These are phyloP conservation scores for Nannochloris sp. DNA, from an alignment of 139 green algal genomes.

Conservation along the genomic window DNA sequence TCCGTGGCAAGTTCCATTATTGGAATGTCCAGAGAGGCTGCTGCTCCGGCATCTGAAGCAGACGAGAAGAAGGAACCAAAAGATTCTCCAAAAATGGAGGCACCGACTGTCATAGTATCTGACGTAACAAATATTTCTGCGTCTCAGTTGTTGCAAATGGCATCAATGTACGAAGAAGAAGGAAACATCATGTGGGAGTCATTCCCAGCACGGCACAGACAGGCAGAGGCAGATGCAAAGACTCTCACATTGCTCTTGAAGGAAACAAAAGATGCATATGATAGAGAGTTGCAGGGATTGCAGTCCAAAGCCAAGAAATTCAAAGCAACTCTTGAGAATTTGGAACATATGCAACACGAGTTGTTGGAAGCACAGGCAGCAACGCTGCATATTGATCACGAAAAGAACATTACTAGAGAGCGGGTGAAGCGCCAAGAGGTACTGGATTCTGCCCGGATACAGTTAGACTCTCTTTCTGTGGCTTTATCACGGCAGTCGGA, in stretches of 20 bases:
- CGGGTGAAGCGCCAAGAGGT: not conserved
- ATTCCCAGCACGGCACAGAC: constrained; percentile 16
- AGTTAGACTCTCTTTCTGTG: constrained; percentile 18
- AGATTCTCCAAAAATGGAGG: not conserved
- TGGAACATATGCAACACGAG: constrained; percentile 12
- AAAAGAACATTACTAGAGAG: constrained; percentile 21
- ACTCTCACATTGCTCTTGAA: constrained; percentile 11
- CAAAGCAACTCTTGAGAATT: not conserved
- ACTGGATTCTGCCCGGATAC: constrained; percentile 16
- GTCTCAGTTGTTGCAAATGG: constrained; percentile 8
- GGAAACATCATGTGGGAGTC: constrained; percentile 6
- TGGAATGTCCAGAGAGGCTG: constrained; percentile 11
- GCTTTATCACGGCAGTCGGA: constrained; percentile 14
- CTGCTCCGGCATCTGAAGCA: not conserved
- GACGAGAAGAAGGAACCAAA: not conserved
- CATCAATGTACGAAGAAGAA: constrained; percentile 5
- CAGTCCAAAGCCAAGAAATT: constrained; percentile 8
- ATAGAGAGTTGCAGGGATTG: not conserved
- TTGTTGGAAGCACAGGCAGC: constrained; percentile 23
- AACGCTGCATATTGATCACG: constrained; percentile 14
- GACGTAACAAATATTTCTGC: not conserved
- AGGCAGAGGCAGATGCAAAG: constrained; percentile 20
- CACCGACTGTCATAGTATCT: not conserved
- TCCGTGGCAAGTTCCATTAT: not conserved
- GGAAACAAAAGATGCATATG: constrained; percentile 5